Conservation (phyloP, 2,329 filamentous ascomycete genomes). For the Pseudopyrenochaeta lycopersici region DNA sequence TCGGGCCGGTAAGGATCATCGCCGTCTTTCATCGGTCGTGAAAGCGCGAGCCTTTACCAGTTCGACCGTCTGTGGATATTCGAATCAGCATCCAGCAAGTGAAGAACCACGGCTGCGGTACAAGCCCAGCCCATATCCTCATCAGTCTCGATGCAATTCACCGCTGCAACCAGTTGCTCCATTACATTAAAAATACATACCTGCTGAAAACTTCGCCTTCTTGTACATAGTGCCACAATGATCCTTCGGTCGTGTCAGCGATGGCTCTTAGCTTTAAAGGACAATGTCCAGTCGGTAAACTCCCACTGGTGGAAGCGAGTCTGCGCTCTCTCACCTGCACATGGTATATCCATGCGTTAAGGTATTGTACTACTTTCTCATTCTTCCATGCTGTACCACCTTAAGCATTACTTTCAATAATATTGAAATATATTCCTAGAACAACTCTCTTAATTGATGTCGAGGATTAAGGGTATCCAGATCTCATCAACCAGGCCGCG, state of each 20-base stretch:
- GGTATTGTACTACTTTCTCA: constrained; percentile 40
- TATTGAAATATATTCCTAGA: constrained; percentile 42
- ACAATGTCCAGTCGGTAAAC: constrained; percentile 31
- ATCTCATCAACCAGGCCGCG: constrained; percentile 31
- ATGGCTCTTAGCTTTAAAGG: constrained; percentile 22
- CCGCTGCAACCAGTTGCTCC: constrained; percentile 19
- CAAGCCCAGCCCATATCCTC: constrained; percentile 9
- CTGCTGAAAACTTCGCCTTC: constrained; percentile 26
- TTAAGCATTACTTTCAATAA: constrained; percentile 37
- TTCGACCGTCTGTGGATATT: constrained; percentile 13
- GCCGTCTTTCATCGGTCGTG: constrained; percentile 28
- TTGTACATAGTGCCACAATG: constrained; percentile 40
- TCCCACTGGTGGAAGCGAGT: constrained; percentile 20
- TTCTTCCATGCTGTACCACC: constrained; percentile 42
- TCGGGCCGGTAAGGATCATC: constrained; percentile 34
- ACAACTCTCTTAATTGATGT: constrained; percentile 27
- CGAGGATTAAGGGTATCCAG: constrained; percentile 17
- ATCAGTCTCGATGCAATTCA: constrained; percentile 12
- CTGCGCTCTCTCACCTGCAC: constrained; percentile 35
- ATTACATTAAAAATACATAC: constrained; percentile 26
- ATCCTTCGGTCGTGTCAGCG: constrained; percentile 37
- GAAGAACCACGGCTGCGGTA: constrained; percentile 19
- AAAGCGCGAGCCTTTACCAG: constrained; percentile 23
- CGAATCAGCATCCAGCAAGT: constrained; percentile 22
- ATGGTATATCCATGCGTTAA: constrained; percentile 32